Evolutionary conservation across 2,329 filamentous ascomycete genomes (phyloP), one percentile per base, ranked within the genome.

Genomic region (Allantophomopsis lycopodina): DNA sequence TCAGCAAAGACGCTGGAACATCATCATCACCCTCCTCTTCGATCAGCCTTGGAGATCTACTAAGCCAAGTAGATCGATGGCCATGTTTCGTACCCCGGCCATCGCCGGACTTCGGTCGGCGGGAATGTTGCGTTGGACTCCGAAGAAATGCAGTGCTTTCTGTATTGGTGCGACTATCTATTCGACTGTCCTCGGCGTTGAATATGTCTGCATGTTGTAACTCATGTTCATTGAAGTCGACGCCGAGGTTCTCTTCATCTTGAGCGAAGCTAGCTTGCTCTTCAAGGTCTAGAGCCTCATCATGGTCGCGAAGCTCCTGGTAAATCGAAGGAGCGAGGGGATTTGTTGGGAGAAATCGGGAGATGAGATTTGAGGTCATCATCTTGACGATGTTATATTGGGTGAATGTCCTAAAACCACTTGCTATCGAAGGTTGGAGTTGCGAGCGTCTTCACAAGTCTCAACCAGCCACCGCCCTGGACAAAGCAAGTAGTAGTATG

Each of bases 1-100:
- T 68, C 14, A 81, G 55, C 14, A 81, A 59, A 3, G 76, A 81
- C 14, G 68, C 71, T 0, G 76, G 76, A 0, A 80, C 76, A 49
- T 79, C 76, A 40, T 78, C 55, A 38, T 58, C 55, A 3, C 43
- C 46, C 39, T 58, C 55, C 32, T 56, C 55, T 18, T 50, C 47
- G 12, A 57, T 42, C 16, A 57, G 36, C 37, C 55, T 51, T 4
- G 55, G 55, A 17, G 55, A 57, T 37, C 53, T 50, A 14, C 51
- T 44, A 5, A 53, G 30, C 49, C 48, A 53, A 35, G 50, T 50
- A 13, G 47, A 47, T 16, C 38, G 40, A 10, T 38, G 32, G 5
- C 37, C 38, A 14, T 42, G 34, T 36, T 36, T 33, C 33, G 41
- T 46, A 7, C 32, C 38, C 17, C 38, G 36, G 10, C 35, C 37